These are phyloP conservation scores for Cyclotella cryptica DNA, from an alignment of 108 stramenopile species.

Conservation along the genomic window DNA sequence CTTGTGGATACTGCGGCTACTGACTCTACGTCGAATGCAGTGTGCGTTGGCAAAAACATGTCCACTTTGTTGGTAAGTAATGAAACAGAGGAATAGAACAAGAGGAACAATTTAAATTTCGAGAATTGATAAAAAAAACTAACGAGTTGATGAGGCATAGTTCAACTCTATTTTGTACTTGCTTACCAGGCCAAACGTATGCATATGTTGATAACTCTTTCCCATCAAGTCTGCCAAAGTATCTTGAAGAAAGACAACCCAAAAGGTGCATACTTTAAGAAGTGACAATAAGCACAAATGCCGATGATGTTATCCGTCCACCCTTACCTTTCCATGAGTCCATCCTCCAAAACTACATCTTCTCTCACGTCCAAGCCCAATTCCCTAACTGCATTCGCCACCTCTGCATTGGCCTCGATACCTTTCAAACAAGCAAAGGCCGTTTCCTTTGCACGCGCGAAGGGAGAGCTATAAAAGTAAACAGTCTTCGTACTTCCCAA, in stretches of 20 bases:
- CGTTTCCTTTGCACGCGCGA: slow-evolving; percentile 79
- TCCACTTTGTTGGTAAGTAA: slow-evolving; percentile 49
- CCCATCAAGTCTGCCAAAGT: slow-evolving; percentile 80
- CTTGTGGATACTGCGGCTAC: slow-evolving; percentile 85
- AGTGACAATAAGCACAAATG: neutral
- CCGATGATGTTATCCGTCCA: neutral
- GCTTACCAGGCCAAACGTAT: slow-evolving; percentile 79
- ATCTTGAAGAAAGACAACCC: slow-evolving; percentile 13
- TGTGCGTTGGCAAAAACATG: slow-evolving; percentile 71
- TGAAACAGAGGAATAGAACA: neutral
- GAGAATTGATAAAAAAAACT: neutral
- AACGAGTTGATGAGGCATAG: neutral
- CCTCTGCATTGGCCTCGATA: slow-evolving; percentile 29
- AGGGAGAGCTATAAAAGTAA: slow-evolving; percentile 78
- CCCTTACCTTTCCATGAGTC: slow-evolving; percentile 76
- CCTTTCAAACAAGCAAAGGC: slow-evolving; percentile 72
- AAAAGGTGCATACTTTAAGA: neutral
- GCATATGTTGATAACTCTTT: slow-evolving; percentile 69
- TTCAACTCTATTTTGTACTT: neutral
- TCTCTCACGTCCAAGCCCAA: slow-evolving; percentile 58
- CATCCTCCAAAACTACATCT: slow-evolving; percentile 61
- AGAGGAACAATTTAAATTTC: neutral
- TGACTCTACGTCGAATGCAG: slow-evolving; percentile 81
- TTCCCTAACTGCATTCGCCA: slow-evolving; percentile 39
- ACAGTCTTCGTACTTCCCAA: slow-evolving; percentile 51